These are phyloP conservation scores for Cladosporium colombiae DNA, from an alignment of 2,329 filamentous ascomycete species.

Conservation along the genomic window DNA sequence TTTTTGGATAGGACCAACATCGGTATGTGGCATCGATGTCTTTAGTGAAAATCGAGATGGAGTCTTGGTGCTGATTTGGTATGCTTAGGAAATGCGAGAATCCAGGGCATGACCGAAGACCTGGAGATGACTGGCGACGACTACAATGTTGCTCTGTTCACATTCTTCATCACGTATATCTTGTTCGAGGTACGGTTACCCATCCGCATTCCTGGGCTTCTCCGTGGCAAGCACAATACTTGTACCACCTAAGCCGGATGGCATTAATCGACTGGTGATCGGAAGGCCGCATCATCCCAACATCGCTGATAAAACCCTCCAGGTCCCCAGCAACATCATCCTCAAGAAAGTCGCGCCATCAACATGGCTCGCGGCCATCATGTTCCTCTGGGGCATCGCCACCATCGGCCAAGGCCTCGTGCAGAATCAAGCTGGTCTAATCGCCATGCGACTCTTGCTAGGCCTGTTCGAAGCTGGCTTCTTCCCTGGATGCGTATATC, in stretches of 20 bases:
- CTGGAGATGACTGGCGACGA: constrained; percentile 40
- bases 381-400: constrained; percentile 41
- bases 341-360: constrained; percentile 37
- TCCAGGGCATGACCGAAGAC: constrained; percentile 42
- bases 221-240: not conserved
- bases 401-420: constrained; percentile 40
- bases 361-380: constrained; percentile 40
- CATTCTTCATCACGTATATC: constrained; percentile 39
- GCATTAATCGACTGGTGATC: not conserved
- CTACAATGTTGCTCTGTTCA: constrained; percentile 42
- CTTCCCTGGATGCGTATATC: constrained; percentile 29
- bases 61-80: not conserved
- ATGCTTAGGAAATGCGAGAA: constrained; percentile 40
- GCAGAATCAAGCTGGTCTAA: constrained; percentile 35
- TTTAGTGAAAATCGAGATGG: not conserved
- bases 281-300: not conserved
- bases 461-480: constrained; percentile 42
- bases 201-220: constrained; percentile 6
- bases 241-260: no score
- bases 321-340: constrained; percentile 31
- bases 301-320: not conserved
- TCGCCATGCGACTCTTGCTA: constrained; percentile 36
- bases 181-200: constrained; percentile 31
- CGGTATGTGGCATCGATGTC: not conserved
- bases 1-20: constrained; percentile 37